These are phyloP conservation scores for Didymella keratinophila DNA, from an alignment of 2,329 filamentous ascomycete species.

Conservation along the genomic window DNA sequence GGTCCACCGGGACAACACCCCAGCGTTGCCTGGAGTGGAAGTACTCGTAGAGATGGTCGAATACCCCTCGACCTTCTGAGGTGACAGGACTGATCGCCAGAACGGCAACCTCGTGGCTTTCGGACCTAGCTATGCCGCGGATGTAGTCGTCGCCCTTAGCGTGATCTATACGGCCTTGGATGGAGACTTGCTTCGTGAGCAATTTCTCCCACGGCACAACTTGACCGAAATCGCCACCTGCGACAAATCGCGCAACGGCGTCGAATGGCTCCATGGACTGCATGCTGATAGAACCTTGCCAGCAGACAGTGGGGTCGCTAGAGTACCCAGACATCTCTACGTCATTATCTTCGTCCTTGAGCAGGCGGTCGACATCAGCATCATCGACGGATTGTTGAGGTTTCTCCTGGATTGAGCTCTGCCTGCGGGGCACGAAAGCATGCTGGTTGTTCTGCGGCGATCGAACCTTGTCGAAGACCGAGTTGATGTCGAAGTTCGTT, in stretches of 20 bases:
- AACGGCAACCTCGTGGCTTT: conserved; percentile 83
- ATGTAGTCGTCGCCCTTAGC: conserved; percentile 89
- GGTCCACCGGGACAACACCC: conserved; percentile 70
- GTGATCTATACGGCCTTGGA: conserved; percentile 82
- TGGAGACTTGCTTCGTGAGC: conserved; percentile 72
- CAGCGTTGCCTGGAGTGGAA: conserved; percentile 84
- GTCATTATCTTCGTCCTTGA: conserved; percentile 81
- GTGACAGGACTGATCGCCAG: conserved; percentile 73
- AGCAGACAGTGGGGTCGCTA: conserved; percentile 72
- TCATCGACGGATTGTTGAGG: conserved; percentile 71
- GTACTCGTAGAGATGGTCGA: conserved; percentile 84
- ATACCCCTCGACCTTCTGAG: conserved; percentile 65
- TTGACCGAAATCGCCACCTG: conserved; percentile 77
- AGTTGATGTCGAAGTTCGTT: conserved; percentile 80
- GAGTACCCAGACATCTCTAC: conserved; percentile 79
- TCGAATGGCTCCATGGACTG: conserved; percentile 77
- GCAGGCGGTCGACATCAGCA: conserved; percentile 86
- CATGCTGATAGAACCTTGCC: conserved; percentile 64
- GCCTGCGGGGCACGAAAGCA: conserved; percentile 60
- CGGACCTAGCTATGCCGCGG: conserved; percentile 82
- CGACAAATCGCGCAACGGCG: conserved; percentile 81
- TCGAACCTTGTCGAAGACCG: conserved; percentile 83
- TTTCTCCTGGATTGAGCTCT: conserved; percentile 56
- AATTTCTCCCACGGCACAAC: conserved; percentile 77
- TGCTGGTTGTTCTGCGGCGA: conserved; percentile 68